These are phyloP conservation scores for Pisolithus sp. DNA, from an alignment of 768 basidiomycete genomes.

Conservation along the genomic window DNA sequence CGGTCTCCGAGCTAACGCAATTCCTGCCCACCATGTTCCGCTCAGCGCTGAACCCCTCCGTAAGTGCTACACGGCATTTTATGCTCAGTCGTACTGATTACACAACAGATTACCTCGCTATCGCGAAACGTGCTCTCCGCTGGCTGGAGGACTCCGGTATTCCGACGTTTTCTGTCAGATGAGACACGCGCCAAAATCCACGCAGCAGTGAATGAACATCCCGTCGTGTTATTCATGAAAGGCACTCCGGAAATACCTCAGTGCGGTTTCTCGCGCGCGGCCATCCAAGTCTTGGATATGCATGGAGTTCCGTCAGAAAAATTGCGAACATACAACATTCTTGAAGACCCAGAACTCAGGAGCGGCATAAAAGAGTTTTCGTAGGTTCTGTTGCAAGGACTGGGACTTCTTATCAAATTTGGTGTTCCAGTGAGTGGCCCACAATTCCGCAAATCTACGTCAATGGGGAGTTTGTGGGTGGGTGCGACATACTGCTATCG, in stretches of 20 bases:
- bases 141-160: constrained; percentile 4
- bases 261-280: constrained; percentile 95
- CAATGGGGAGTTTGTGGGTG: constrained; percentile 92
- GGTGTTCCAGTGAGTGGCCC: constrained; percentile 77
- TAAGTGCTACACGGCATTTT: neutral
- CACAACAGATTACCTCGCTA: constrained; percentile 1
- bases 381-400: constrained; percentile 47
- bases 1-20: no score
- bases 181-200: constrained; percentile 61
- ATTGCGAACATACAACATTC: constrained; percentile 83
- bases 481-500: constrained; percentile 88
- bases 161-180: constrained; percentile 50
- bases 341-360: constrained; percentile 80
- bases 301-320: constrained; percentile 78
- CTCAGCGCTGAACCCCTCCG: neutral
- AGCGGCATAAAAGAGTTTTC: constrained; percentile 92
- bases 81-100: neutral
- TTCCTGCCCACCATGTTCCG: neutral
- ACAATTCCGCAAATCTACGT: constrained; percentile 95
- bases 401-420: neutral
- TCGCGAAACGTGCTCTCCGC: constrained; percentile 9
- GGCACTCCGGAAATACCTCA: constrained; percentile 81
- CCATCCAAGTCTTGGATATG: constrained; percentile 81
- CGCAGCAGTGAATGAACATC: constrained; percentile 64
- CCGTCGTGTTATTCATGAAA: constrained; percentile 98